A percentile compares a stretch with the other conserved stretches of the same genome.
Conservation (phyloP, 441 rosid species). For the Lepidium campestre region DNA sequence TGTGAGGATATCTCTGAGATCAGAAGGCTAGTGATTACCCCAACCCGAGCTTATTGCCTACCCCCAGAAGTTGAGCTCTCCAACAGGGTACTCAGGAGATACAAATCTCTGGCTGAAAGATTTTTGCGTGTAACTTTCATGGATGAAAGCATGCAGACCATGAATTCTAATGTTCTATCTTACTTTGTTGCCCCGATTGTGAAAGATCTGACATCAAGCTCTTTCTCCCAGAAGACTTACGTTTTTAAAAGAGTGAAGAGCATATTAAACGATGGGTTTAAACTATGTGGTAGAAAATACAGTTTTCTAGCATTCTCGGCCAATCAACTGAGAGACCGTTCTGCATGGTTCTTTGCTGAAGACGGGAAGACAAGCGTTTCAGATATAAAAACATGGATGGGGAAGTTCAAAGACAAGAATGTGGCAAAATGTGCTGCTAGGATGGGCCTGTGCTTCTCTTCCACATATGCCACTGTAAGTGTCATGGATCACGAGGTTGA, state of each 20-base stretch:
- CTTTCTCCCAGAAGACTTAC: slow-evolving; percentile 60
- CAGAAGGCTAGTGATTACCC: slow-evolving; percentile 76
- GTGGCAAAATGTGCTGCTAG: slow-evolving; percentile 93
- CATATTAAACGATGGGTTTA: slow-evolving; percentile 66
- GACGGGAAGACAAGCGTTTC: slow-evolving; percentile 41
- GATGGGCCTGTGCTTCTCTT: slow-evolving; percentile 96
- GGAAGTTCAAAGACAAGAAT: slow-evolving; percentile 53
- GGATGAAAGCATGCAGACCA: slow-evolving; percentile 80
- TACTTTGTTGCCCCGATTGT: slow-evolving; percentile 71
- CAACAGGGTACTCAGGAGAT: slow-evolving; percentile 79
- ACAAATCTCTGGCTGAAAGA: slow-evolving; percentile 53
- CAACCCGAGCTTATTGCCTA: slow-evolving; percentile 84
- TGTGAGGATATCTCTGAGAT: slow-evolving; percentile 57
- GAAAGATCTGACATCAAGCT: slow-evolving; percentile 40
- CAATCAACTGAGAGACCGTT: slow-evolving; percentile 86
- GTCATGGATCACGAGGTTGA: slow-evolving; percentile 48
- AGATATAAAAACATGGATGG: slow-evolving; percentile 70
- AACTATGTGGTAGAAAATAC: slow-evolving; percentile 70
- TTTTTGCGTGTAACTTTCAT: slow-evolving; percentile 84
- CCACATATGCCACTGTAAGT: slow-evolving; percentile 81
- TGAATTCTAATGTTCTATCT: slow-evolving; percentile 59
- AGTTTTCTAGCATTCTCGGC: slow-evolving; percentile 90
- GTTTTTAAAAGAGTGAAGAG: slow-evolving; percentile 64
- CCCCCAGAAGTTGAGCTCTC: slow-evolving; percentile 91
- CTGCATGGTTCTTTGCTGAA: slow-evolving; percentile 94